These are phyloP conservation scores for Seiridium cupressi DNA, from an alignment of 2,329 filamentous ascomycete genomes.

Conservation along the genomic window DNA sequence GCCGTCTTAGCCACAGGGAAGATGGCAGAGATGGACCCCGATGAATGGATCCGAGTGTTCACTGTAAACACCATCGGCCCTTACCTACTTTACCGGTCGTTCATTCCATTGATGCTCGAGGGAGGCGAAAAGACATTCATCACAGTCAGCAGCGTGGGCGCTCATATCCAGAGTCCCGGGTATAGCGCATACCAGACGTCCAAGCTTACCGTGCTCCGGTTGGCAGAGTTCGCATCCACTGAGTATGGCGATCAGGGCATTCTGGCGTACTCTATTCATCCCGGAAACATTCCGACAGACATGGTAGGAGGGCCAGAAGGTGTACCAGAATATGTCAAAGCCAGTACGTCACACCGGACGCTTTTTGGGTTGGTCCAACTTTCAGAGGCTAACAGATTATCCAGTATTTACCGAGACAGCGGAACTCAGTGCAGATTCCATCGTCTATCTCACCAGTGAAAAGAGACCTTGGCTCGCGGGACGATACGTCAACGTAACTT, in stretches of 20 bases:
- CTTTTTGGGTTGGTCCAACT: not conserved
- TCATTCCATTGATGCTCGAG: conserved; percentile 38
- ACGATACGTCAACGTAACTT: conserved; percentile 36
- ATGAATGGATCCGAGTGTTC: conserved; percentile 37
- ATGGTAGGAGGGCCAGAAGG: conserved; percentile 12
- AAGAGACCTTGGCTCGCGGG: conserved; percentile 30
- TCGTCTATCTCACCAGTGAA: conserved; percentile 26
- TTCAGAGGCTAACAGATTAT: not conserved
- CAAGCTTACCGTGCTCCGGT: conserved; percentile 43
- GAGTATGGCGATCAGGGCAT: conserved; percentile 41
- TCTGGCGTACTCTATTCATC: conserved; percentile 40
- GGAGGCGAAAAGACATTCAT: conserved; percentile 35
- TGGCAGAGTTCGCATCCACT: conserved; percentile 41
- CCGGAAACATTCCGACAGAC: conserved; percentile 38
- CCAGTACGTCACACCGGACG: not conserved
- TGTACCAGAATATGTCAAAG: not conserved
- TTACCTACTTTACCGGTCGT: conserved; percentile 42
- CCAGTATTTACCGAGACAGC: conserved; percentile 23
- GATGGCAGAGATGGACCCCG: conserved; percentile 26
- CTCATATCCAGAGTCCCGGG: conserved; percentile 23
- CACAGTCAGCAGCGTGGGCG: conserved; percentile 39
- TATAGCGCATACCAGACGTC: conserved; percentile 39
- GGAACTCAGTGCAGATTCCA: conserved; percentile 24
- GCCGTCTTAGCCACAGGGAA: conserved; percentile 14
- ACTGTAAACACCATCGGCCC: conserved; percentile 48